These are phyloP conservation scores for Arthrobotrys iridis DNA, from an alignment of 2,329 filamentous ascomycete genomes.

Conservation along the genomic window DNA sequence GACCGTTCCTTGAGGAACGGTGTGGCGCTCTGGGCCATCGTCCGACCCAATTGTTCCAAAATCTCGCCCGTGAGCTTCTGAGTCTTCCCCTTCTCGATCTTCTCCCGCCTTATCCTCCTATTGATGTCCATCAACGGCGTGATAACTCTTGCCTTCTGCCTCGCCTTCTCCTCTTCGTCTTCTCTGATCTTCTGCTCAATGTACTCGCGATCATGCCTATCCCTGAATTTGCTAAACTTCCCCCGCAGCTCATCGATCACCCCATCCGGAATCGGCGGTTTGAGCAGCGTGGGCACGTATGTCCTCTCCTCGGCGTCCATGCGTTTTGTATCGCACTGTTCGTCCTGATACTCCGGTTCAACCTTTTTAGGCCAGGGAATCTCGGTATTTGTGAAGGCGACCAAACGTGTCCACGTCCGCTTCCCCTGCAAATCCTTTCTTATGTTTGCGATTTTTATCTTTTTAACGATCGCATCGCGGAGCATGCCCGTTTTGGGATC, in stretches of 20 bases:
- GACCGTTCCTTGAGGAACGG: slow-evolving; percentile 48
- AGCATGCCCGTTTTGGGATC: slow-evolving; percentile 72
- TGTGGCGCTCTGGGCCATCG: slow-evolving; percentile 69
- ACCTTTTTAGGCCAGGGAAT: slow-evolving; percentile 79
- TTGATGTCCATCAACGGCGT: slow-evolving; percentile 72
- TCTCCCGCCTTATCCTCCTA: slow-evolving; percentile 66
- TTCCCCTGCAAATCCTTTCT: slow-evolving; percentile 67
- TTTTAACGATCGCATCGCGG: slow-evolving; percentile 80
- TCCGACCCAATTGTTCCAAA: slow-evolving; percentile 71
- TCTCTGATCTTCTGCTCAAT: slow-evolving; percentile 72
- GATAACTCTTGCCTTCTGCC: slow-evolving; percentile 59
- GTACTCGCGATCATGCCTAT: slow-evolving; percentile 79
- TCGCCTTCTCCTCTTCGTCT: slow-evolving; percentile 64
- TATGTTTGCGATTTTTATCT: slow-evolving; percentile 69
- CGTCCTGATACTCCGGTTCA: slow-evolving; percentile 66
- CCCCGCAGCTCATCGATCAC: slow-evolving; percentile 87
- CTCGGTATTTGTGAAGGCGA: slow-evolving; percentile 72
- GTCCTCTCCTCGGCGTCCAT: slow-evolving; percentile 78
- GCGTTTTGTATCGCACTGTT: slow-evolving; percentile 76
- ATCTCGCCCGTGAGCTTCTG: slow-evolving; percentile 68
- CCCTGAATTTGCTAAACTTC: slow-evolving; percentile 83
- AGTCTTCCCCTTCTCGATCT: slow-evolving; percentile 68
- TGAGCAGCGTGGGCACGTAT: slow-evolving; percentile 79
- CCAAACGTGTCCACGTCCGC: slow-evolving; percentile 68
- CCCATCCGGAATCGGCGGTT: slow-evolving; percentile 78